Conservation (phyloP, 2,329 filamentous ascomycete species). For the Esteya vermicola region DNA sequence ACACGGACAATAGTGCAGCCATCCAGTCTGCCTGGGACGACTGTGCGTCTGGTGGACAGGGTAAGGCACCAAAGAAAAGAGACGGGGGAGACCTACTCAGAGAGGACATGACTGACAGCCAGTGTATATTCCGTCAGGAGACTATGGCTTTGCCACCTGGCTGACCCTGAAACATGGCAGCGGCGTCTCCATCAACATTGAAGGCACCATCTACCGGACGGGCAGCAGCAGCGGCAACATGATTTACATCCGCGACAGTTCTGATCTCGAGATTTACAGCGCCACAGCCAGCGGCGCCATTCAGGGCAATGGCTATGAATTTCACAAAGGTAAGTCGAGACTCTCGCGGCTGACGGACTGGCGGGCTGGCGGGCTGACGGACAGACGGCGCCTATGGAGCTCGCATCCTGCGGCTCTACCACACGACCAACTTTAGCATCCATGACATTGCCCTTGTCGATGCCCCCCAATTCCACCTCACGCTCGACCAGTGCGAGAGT, state of each 20-base stretch:
- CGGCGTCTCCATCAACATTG: constrained; percentile 9
- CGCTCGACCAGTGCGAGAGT: constrained; percentile 21
- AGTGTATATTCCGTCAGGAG: constrained; percentile 11
- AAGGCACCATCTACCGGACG: constrained; percentile 11
- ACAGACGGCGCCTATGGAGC: constrained; percentile 19
- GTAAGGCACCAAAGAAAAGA: too few species aligned
- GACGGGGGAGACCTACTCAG: too few species aligned
- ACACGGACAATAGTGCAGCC: constrained; percentile 34
- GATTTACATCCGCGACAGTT: constrained; percentile 12
- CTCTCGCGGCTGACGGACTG: background rate
- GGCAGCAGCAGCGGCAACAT: constrained; percentile 12
- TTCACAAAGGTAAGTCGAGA: constrained; percentile 20
- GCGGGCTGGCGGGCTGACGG: background rate
- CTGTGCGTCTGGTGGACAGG: constrained; percentile 30
- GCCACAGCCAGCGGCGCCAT: constrained; percentile 27
- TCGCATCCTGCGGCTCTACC: constrained; percentile 28
- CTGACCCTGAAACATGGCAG: constrained; percentile 8
- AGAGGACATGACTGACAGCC: background rate
- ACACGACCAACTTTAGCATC: constrained; percentile 29
- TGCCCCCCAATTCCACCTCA: constrained; percentile 12
- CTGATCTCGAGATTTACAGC: constrained; percentile 34
- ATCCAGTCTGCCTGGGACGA: constrained; percentile 31
- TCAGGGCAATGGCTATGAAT: constrained; percentile 33
- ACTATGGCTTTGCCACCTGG: constrained; percentile 12
- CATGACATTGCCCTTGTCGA: constrained; percentile 35